Conservation (phyloP, 257 asterid species). For the Cordia subcordata region DNA sequence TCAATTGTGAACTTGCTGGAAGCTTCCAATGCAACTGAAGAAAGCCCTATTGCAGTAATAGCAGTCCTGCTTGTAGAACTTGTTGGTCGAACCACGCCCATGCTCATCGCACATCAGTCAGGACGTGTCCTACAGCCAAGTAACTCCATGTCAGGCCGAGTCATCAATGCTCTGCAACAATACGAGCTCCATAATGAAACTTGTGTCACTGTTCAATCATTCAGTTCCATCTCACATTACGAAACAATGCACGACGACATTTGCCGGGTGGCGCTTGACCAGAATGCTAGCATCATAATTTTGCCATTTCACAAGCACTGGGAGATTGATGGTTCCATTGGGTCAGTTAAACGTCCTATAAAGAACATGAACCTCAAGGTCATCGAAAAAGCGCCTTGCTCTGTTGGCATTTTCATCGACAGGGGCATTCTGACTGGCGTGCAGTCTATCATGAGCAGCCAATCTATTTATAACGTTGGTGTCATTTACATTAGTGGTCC, state of each 20-base stretch:
- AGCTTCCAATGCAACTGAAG: constrained; percentile 55
- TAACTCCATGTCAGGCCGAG: constrained; percentile 45
- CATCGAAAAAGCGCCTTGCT: constrained; percentile 58
- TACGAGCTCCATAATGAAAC: constrained; percentile 50
- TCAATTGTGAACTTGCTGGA: constrained; percentile 56
- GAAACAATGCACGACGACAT: constrained; percentile 63
- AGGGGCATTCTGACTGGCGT: constrained; percentile 47
- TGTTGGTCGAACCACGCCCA: constrained; percentile 58
- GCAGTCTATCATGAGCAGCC: constrained; percentile 36
- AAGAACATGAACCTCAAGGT: constrained; percentile 58
- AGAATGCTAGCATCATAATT: constrained; percentile 44
- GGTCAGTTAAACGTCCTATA: constrained; percentile 32
- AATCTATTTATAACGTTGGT: constrained; percentile 42
- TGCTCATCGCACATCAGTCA: constrained; percentile 67
- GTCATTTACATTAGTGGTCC: constrained; percentile 68
- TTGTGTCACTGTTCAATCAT: constrained; percentile 49
- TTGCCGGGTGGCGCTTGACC: constrained; percentile 48
- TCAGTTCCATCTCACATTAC: constrained; percentile 44
- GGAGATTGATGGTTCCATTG: constrained; percentile 75
- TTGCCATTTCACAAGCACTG: constrained; percentile 77
- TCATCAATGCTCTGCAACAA: constrained; percentile 65
- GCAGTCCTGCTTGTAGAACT: constrained; percentile 65
- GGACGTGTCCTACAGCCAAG: constrained; percentile 34
- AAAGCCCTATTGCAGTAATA: constrained; percentile 55
- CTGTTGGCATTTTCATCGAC: constrained; percentile 65